Evolutionary conservation across 805 yeast genomes (phyloP), one percentile per base, ranked within the genome.

Genomic region (Ogataea wickerhamii): DNA sequence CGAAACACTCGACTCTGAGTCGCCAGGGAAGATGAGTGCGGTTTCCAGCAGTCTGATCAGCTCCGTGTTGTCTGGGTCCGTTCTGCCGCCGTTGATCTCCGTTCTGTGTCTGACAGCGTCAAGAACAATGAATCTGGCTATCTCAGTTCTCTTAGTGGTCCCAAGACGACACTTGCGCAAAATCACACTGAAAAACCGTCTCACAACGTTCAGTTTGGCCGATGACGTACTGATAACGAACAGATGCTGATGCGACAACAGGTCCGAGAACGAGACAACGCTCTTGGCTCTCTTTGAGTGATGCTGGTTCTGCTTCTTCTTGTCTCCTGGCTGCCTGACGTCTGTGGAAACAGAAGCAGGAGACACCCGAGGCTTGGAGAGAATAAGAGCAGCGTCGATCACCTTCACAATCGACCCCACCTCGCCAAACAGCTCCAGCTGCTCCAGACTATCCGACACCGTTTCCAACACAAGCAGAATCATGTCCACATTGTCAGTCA

Each of bases 21-120:
- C 66, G 4, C 83, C 86, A 2, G 96, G 95, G 54, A 73, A 77
- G 28, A 86, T 49, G 3, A 86, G 74, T n/a, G 84, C 61, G 3
- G 71, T 58, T 34, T 78, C 69, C 24, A 86, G 62, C 16, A 81
- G 54, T 18, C 69, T 68, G 27, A 83, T 60, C 18, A 79, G 55
- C 17, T 68, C 70, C 8, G 45, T 27, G 36, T 48, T 52, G 7
- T 31, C 26, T 4, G 17, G 34, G 19, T 53, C 44, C 0, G 35
- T 20, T 18, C 60, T 55, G 29, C 68, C 50, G 34, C 46, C 17
- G 12, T 66, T 61, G 16, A 53, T 40, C 26, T 52, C 14, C 13
- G 56, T 44, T 35, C 56, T 33, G 38, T 62, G 60, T 23, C 51
- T 47, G 31, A 70, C 51, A 28, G 71, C 55, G 40, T 58, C 67